Conservation (phyloP, 208 protist species). For the Leishmania braziliensis region DNA sequence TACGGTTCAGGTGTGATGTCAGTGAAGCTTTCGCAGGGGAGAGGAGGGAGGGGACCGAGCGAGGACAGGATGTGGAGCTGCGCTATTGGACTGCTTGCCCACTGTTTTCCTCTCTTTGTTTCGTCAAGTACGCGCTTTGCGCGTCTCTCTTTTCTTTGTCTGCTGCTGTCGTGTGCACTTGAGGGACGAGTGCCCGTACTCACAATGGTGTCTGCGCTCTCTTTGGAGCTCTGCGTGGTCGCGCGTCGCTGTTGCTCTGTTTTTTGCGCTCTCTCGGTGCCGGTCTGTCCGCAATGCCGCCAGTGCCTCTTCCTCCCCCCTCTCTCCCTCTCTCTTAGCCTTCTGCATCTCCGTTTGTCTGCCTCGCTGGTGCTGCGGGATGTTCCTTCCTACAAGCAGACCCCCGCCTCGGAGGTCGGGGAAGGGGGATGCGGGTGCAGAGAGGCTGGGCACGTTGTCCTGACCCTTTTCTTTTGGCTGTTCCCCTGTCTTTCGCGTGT, state of each 20-base stretch:
- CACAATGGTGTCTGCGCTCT: neutral
- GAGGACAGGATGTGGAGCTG: neutral
- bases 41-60: neutral
- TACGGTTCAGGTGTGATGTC: constrained; percentile 34
- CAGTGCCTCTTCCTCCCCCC: neutral
- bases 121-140: neutral
- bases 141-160: constrained; percentile 6
- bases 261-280: neutral
- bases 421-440: neutral
- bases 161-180: constrained; percentile 9
- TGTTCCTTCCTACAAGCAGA: neutral
- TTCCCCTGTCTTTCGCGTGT: neutral
- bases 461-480: neutral
- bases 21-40: neutral
- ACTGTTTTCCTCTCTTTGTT: neutral
- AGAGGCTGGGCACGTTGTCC: neutral
- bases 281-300: neutral
- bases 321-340: neutral
- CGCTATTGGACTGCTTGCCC: neutral
- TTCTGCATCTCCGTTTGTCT: neutral
- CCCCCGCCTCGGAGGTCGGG: neutral
- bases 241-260: neutral
- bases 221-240: neutral
- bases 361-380: neutral
- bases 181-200: neutral